phyloP scores from a whole-genome alignment of 208 protist species.

The Plasmodiophora brassicae region DNA sequence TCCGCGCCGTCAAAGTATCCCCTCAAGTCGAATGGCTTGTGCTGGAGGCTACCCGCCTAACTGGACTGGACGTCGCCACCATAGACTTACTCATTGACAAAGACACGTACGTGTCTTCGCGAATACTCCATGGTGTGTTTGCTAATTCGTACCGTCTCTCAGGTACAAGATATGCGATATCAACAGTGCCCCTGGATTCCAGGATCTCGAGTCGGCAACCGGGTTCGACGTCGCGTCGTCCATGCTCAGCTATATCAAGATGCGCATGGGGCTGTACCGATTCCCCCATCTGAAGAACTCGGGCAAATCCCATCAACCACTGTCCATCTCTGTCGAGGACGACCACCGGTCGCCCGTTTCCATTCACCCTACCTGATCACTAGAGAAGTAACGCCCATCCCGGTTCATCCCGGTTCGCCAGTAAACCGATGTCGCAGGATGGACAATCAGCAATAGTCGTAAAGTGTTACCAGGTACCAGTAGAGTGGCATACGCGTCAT shows the following conservation, averaged over 20 bases:
- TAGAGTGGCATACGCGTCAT: too few relatives aligned
- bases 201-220: slow-evolving; percentile 45
- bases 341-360: too few relatives aligned
- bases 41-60: slow-evolving; percentile 20
- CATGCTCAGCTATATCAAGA: slow-evolving; percentile 39
- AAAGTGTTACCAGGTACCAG: too few relatives aligned
- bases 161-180: slow-evolving; percentile 52
- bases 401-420: too few relatives aligned
- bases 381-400: too few relatives aligned
- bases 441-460: too few relatives aligned
- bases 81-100: slow-evolving; percentile 49
- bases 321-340: not conserved
- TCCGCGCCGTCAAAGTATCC: slow-evolving; percentile 32
- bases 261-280: not conserved
- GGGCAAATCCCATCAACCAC: not conserved
- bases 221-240: slow-evolving; percentile 32
- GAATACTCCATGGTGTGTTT: too few relatives aligned
- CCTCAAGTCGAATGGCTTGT: slow-evolving; percentile 33
- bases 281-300: not conserved
- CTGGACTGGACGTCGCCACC: slow-evolving; percentile 42
- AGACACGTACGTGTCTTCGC: too few relatives aligned
- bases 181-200: slow-evolving; percentile 44
- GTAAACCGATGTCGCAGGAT: too few relatives aligned
- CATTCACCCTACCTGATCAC: too few relatives aligned
- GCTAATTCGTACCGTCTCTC: too few relatives aligned